These are phyloP conservation scores for Tephrocybe sp. DNA, from an alignment of 768 basidiomycete genomes.

Conservation along the genomic window DNA sequence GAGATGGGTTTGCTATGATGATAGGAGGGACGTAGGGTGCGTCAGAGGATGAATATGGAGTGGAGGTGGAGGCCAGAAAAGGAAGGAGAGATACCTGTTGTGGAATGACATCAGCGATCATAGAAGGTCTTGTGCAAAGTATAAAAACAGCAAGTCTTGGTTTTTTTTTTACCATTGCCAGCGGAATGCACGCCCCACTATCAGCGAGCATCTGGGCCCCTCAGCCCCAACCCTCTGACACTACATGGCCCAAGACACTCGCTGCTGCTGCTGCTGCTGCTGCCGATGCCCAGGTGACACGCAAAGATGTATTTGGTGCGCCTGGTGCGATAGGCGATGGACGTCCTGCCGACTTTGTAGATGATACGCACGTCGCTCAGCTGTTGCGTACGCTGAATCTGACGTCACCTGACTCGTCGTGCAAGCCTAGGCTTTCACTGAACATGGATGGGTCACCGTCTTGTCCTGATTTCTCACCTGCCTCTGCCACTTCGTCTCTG, in stretches of 20 bases:
- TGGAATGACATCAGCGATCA: too few species aligned
- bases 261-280: conserved; percentile 36
- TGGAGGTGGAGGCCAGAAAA: too few species aligned
- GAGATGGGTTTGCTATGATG: too few species aligned
- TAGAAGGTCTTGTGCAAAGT: too few species aligned
- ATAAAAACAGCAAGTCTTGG: too few species aligned
- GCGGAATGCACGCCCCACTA: conserved; percentile 28
- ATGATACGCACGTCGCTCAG: conserved; percentile 66
- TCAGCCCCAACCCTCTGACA: conserved; percentile 65
- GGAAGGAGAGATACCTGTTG: too few species aligned
- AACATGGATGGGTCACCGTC: conserved; percentile 44
- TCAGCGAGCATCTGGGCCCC: conserved; percentile 80
- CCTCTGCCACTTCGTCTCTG: conserved; percentile 67
- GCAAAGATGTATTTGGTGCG: conserved; percentile 69
- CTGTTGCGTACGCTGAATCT: conserved; percentile 77
- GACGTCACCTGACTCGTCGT: conserved; percentile 64
- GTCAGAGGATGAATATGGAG: too few species aligned
- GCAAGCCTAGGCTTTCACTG: conserved; percentile 38
- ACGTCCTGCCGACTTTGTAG: conserved; percentile 50
- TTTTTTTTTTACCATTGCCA: too few species aligned
- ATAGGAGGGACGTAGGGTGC: too few species aligned
- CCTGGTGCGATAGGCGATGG: conserved; percentile 79
- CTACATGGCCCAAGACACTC: conserved; percentile 65
- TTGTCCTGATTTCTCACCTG: conserved; percentile 72
- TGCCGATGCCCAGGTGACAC: conserved; percentile 27